Percentiles rank a stretch among this genome's conserved stretches.
Evolutionary conservation across 116 monocot species (phyloP).

Genomic region (Iris pallida): DNA sequence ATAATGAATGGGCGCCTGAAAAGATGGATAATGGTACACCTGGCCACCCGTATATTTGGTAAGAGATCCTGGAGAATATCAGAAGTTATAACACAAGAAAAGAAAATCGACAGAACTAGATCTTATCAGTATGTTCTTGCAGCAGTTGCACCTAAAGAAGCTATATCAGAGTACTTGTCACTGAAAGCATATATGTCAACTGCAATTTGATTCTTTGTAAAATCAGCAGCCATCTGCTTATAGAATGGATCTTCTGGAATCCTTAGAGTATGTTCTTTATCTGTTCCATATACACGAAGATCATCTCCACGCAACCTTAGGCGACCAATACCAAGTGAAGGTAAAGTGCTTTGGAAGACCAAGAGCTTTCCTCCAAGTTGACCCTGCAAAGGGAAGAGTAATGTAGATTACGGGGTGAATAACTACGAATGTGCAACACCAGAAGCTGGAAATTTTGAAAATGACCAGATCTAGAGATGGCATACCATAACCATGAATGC

Average conservation of each 20-base stretch:
- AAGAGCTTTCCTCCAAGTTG: slow-evolving; percentile 87
- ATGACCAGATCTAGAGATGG: neutral
- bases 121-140: neutral
- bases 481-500: slow-evolving; percentile 90
- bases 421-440: neutral
- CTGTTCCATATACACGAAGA: slow-evolving; percentile 76
- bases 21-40: slow-evolving; percentile 86
- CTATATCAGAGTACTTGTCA: slow-evolving; percentile 74
- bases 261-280: slow-evolving; percentile 71
- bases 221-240: slow-evolving; percentile 96
- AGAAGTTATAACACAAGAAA: neutral
- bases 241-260: slow-evolving; percentile 90
- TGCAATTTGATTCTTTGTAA: slow-evolving; percentile 77
- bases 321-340: slow-evolving; percentile 81
- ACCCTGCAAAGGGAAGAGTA: slow-evolving; percentile 37
- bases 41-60: slow-evolving; percentile 94
- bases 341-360: slow-evolving; percentile 74
- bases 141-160: slow-evolving; percentile 68
- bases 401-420: neutral
- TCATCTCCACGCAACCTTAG: slow-evolving; percentile 84
- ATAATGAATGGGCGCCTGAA: slow-evolving; percentile 40
- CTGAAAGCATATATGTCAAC: slow-evolving; percentile 70
- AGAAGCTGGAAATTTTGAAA: neutral
- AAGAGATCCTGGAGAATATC: slow-evolving; percentile 48
- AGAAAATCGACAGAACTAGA: neutral